These are phyloP conservation scores for Podaxis rugospora DNA, from an alignment of 768 basidiomycete genomes.

Conservation along the genomic window DNA sequence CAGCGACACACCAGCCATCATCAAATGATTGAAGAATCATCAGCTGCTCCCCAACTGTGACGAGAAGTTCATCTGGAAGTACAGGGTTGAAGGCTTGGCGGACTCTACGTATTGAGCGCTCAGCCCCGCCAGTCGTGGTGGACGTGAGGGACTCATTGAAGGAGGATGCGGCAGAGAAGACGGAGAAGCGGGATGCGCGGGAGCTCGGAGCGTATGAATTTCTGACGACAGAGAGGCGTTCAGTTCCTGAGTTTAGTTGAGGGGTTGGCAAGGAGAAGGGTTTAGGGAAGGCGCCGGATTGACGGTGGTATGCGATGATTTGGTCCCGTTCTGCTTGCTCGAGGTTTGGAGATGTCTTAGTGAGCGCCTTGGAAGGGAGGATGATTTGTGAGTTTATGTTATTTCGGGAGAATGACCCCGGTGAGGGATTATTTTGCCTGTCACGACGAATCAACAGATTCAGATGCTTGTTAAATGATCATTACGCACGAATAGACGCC, in stretches of 20 bases:
- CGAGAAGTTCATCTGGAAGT: conserved; percentile 68
- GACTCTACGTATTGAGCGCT: conserved; percentile 45
- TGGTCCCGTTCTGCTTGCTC: conserved; percentile 26
- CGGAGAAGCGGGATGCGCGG: conserved; percentile 3
- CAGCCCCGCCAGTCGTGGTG: conserved; percentile 20
- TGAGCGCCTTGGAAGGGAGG: conserved; percentile 48
- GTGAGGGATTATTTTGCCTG: background rate
- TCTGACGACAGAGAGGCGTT: conserved; percentile 14
- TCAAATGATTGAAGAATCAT: conserved; percentile 65
- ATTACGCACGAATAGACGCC: conserved; percentile 19
- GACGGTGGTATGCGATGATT: conserved; percentile 39
- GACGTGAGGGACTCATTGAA: conserved; percentile 31
- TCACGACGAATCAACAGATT: background rate
- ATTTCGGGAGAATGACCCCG: conserved; percentile 23
- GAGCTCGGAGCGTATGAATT: conserved; percentile 2
- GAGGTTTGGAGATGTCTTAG: conserved; percentile 23
- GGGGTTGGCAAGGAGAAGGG: conserved; percentile 32
- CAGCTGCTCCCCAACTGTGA: conserved; percentile 55
- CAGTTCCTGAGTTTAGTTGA: background rate
- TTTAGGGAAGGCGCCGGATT: conserved; percentile 36
- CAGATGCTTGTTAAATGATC: background rate
- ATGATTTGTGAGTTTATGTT: conserved; percentile 42
- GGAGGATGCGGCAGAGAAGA: conserved; percentile 9
- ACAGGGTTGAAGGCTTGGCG: conserved; percentile 64
- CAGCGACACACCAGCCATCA: conserved; percentile 79